Base-by-base conservation (phyloP, 2,329 filamentous ascomycete genomes). In the Xylaria sp. region DNA sequence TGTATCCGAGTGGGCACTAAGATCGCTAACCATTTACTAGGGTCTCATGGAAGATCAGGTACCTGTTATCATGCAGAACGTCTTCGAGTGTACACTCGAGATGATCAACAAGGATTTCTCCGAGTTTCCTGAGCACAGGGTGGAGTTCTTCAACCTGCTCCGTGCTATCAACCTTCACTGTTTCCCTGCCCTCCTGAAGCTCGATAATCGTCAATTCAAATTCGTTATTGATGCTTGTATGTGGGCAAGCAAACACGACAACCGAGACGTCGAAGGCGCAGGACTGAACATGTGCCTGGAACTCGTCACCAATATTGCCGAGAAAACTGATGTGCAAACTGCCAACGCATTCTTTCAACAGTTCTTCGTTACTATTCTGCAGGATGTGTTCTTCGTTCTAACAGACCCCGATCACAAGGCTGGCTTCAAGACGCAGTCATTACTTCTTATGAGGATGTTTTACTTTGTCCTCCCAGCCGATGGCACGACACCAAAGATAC, bases 31-130 rank as follows among this genome's bases (percentile, higher is more conserved):
- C 66, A 15, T 23, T 48, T 41, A 41, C 66, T 28, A 97, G 93
- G 89, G 89, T 74, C 86, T 98, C 78, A 99, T 99, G 97, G 96
- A 98, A 80, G 96, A 98, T 79, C 96, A 98, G 82, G 94, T 99
- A 52, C 94, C 96, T 10, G 91, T 91, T 58, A 98, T 99, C 78
- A 97, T 99, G 93, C 94, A 98, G 81, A 97, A 95, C 74, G 94
- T 99, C 31, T 99, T 99, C 77, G 95, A 98, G 82, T 98, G 95
- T 85, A 99, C 96, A 2, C 86, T 99, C 66, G 94, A 97, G 77
- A 99, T 99, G 96, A 99, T 99, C 84, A 99, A 98, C 89, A 99
- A 99, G 84, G 96, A 99, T 82, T 99, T 99, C 82, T 98, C 97
- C 56, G 96, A 99, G 80, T 99, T 97, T 81, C 96, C 96, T 0